A percentile compares a stretch with the other conserved stretches of the same genome.
phyloP scores from a whole-genome alignment of 768 basidiomycete species.

The Roridomyces roridus region DNA sequence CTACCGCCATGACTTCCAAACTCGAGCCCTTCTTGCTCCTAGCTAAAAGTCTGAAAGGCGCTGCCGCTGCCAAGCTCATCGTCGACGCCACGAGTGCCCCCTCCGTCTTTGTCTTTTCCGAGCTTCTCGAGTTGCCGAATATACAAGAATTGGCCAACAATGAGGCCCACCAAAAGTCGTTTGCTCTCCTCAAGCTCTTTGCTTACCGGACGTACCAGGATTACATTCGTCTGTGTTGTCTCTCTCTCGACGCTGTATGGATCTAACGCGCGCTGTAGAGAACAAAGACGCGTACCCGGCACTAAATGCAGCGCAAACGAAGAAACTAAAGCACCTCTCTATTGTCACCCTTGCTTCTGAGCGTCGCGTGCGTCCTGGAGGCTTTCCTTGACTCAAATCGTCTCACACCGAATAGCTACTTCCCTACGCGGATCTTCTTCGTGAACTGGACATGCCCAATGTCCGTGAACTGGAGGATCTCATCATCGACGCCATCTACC shows the following conservation, averaged over 20 bases:
- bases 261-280: slow-evolving; percentile 46
- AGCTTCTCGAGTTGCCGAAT: slow-evolving; percentile 81
- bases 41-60: slow-evolving; percentile 91
- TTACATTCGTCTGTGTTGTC: slow-evolving; percentile 79
- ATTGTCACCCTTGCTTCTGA: slow-evolving; percentile 84
- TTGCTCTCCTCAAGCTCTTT: slow-evolving; percentile 81
- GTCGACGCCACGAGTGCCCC: slow-evolving; percentile 87
- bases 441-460: slow-evolving; percentile 73
- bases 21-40: slow-evolving; percentile 92
- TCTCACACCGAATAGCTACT: slow-evolving; percentile 62
- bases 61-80: slow-evolving; percentile 88
- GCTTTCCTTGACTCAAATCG: not conserved
- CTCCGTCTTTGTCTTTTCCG: slow-evolving; percentile 92
- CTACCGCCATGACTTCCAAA: slow-evolving; percentile 37
- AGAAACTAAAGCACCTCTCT: slow-evolving; percentile 92
- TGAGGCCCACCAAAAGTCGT: slow-evolving; percentile 67
- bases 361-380: slow-evolving; percentile 63
- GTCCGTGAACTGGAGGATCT: slow-evolving; percentile 94
- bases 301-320: slow-evolving; percentile 73
- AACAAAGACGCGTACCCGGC: slow-evolving; percentile 70
- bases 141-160: slow-evolving; percentile 82
- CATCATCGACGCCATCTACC: slow-evolving; percentile 96
- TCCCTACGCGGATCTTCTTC: slow-evolving; percentile 76
- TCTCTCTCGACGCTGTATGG: not conserved
- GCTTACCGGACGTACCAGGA: slow-evolving; percentile 88